phyloP scores from a whole-genome alignment of 1,284 basidiomycete species.

The Hemileia vastatrix region DNA sequence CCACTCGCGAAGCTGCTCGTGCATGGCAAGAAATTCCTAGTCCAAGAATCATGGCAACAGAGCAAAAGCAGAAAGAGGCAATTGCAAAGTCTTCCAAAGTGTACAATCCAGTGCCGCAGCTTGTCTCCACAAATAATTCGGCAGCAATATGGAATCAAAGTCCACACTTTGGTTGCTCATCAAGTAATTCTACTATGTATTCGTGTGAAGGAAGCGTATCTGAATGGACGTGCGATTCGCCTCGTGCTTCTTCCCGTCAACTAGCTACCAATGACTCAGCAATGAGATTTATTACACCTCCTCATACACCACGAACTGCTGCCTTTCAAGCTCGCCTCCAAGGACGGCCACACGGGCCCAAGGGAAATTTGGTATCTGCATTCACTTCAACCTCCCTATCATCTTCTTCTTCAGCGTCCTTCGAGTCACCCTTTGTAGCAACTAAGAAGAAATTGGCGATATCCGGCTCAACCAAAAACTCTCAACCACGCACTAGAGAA shows the following conservation, averaged over 20 bases:
- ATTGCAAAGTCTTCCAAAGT: background rate
- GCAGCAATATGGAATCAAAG: background rate
- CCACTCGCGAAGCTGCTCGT: slow-evolving; percentile 39
- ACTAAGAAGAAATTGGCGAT: background rate
- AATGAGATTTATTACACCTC: slow-evolving; percentile 7
- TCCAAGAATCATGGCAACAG: slow-evolving; percentile 13
- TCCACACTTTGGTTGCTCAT: background rate
- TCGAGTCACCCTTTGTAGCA: slow-evolving; percentile 6
- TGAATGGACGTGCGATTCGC: background rate
- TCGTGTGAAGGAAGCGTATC: background rate
- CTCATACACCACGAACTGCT: background rate
- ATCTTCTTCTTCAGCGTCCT: slow-evolving; percentile 3
- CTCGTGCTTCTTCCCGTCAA: background rate
- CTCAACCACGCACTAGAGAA: background rate
- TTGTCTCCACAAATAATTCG: too few relatives aligned
- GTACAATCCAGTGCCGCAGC: background rate
- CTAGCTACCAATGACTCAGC: background rate
- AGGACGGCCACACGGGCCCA: background rate
- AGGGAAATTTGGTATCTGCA: slow-evolving; percentile 5
- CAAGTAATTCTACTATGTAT: background rate
- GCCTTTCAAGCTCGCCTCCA: background rate
- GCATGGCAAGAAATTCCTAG: slow-evolving; percentile 25
- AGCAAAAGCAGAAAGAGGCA: background rate
- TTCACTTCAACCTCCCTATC: slow-evolving; percentile 20
- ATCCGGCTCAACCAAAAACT: background rate